Evolutionary conservation across 257 asterid species (phyloP).

Genomic region (Mentha longifolia): DNA sequence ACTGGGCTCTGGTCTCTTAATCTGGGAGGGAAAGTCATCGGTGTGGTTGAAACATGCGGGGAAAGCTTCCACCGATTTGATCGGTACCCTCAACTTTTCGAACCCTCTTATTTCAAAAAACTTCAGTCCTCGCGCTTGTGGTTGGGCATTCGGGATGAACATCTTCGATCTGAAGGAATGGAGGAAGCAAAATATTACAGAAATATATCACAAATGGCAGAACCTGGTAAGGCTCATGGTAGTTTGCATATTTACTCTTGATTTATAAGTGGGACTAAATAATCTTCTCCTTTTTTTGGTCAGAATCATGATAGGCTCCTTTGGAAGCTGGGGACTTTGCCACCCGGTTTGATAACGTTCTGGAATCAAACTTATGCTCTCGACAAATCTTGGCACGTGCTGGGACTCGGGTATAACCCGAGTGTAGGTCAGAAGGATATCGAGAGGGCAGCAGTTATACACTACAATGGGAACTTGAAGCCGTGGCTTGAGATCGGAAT

Average conservation of each 20-base stretch:
- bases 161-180: slow-evolving; percentile 72
- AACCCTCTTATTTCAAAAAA: slow-evolving; percentile 72
- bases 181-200: slow-evolving; percentile 84
- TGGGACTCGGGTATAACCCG: slow-evolving; percentile 94
- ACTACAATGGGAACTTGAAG: slow-evolving; percentile 88
- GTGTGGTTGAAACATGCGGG: slow-evolving; percentile 96
- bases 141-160: slow-evolving; percentile 99
- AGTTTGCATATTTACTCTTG: not conserved
- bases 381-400: slow-evolving; percentile 84
- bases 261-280: not conserved
- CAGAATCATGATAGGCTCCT: slow-evolving; percentile 86
- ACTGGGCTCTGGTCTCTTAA: slow-evolving; percentile 78
- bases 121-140: slow-evolving; percentile 86
- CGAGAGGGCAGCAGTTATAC: slow-evolving; percentile 83
- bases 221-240: slow-evolving; percentile 60
- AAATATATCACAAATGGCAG: slow-evolving; percentile 91
- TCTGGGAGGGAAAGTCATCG: slow-evolving; percentile 83
- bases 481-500: slow-evolving; percentile 96
- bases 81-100: slow-evolving; percentile 88
- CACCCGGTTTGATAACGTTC: slow-evolving; percentile 92
- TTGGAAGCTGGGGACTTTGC: slow-evolving; percentile 94
- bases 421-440: slow-evolving; percentile 68
- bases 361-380: slow-evolving; percentile 78
- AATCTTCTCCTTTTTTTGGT: not conserved
- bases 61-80: slow-evolving; percentile 94